Percentiles rank a stretch among this genome's conserved stretches.
These are phyloP conservation scores for Mycena polygramma DNA, from an alignment of 768 basidiomycete species.

Conservation along the genomic window DNA sequence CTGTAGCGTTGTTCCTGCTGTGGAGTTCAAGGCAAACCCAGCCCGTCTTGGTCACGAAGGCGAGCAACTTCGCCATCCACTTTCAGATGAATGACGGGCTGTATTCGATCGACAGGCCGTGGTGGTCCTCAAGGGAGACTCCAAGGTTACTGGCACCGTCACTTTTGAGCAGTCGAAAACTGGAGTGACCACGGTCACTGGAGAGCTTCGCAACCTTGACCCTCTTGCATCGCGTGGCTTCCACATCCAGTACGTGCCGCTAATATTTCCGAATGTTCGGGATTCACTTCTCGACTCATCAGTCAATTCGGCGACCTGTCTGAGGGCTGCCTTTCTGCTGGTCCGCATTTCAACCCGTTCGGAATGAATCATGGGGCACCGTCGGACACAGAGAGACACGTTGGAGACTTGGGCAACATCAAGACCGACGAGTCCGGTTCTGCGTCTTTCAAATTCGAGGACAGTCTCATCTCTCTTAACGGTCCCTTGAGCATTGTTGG, in stretches of 20 bases:
- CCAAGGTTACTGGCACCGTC: constrained; percentile 73
- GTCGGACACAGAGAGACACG: constrained; percentile 62
- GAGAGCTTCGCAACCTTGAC: constrained; percentile 71
- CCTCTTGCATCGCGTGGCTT: constrained; percentile 75
- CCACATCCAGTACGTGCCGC: constrained; percentile 76
- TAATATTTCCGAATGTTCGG: neutral
- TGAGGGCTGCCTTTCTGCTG: constrained; percentile 76
- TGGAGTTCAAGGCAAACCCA: constrained; percentile 8
- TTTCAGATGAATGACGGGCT: constrained; percentile 36
- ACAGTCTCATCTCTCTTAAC: constrained; percentile 73
- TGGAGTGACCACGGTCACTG: constrained; percentile 72
- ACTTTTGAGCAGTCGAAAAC: constrained; percentile 69
- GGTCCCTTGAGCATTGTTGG: constrained; percentile 79
- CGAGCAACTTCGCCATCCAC: constrained; percentile 5
- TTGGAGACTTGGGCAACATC: constrained; percentile 86
- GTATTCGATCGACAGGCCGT: constrained; percentile 38
- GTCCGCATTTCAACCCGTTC: constrained; percentile 84
- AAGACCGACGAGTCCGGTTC: constrained; percentile 68
- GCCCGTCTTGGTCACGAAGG: constrained; percentile 39
- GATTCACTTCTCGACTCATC: neutral
- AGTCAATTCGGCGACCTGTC: constrained; percentile 72
- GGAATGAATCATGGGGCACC: constrained; percentile 76
- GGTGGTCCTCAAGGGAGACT: constrained; percentile 73
- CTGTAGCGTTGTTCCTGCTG: constrained; percentile 8
- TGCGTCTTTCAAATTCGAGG: constrained; percentile 70